These are phyloP conservation scores for Fusarium subtropicale DNA, from an alignment of 2,329 filamentous ascomycete genomes.

Conservation along the genomic window DNA sequence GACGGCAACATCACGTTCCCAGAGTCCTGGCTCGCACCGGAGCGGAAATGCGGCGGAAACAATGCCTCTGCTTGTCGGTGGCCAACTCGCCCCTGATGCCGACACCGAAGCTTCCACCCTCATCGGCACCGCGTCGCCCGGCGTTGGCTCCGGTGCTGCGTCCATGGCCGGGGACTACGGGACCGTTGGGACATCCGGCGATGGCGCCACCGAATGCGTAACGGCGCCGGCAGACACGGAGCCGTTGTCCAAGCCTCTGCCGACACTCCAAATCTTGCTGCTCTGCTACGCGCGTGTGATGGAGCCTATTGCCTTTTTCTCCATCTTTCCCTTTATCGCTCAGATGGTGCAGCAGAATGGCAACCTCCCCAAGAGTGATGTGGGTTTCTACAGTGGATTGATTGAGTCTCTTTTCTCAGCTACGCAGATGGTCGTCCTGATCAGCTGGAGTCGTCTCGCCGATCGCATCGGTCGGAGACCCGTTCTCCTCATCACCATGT, in stretches of 20 bases:
- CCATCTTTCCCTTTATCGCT: slow-evolving; percentile 83
- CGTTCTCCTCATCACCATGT: slow-evolving; percentile 73
- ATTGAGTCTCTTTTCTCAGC: slow-evolving; percentile 80
- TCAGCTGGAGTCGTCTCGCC: slow-evolving; percentile 72
- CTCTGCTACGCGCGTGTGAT: slow-evolving; percentile 79
- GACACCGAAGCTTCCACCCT: slow-evolving; percentile 46
- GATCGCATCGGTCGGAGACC: slow-evolving; percentile 80
- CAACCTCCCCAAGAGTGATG: slow-evolving; percentile 69
- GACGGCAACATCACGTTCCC: slow-evolving; percentile 15
- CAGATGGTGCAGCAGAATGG: slow-evolving; percentile 79
- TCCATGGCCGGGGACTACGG: slow-evolving; percentile 17
- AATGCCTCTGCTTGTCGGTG: slow-evolving; percentile 38
- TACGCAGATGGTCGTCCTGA: slow-evolving; percentile 82
- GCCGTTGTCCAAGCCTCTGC: slow-evolving; percentile 36
- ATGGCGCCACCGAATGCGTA: slow-evolving; percentile 3
- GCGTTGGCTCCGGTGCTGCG: slow-evolving; percentile 9
- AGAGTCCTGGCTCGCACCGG: slow-evolving; percentile 10
- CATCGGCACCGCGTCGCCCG: slow-evolving; percentile 36
- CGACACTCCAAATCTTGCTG: slow-evolving; percentile 74
- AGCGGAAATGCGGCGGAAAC: slow-evolving; percentile 34
- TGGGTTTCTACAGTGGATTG: slow-evolving; percentile 83
- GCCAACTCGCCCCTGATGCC: slow-evolving; percentile 30
- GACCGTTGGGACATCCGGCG: slow-evolving; percentile 7
- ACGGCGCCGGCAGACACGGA: background rate
- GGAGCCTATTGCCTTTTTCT: slow-evolving; percentile 86